Conservation (phyloP, 2,329 filamentous ascomycete genomes). For the Rugonectria rugulosa region DNA sequence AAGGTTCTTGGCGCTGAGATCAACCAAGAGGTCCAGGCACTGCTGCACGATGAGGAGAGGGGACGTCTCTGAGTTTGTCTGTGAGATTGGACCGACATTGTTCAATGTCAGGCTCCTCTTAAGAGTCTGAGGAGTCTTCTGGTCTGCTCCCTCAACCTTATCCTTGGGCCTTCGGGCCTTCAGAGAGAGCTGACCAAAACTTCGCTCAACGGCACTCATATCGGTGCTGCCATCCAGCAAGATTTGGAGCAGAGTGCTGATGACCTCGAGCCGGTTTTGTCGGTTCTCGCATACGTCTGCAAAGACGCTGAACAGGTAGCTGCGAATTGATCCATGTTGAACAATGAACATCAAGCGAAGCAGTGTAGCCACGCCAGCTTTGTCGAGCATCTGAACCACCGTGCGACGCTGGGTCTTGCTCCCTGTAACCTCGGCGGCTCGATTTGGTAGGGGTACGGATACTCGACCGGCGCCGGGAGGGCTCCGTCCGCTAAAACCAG, state of each 20-base stretch:
- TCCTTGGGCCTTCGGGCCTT: conserved; percentile 83
- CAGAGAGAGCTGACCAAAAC: conserved; percentile 90
- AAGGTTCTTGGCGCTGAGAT: conserved; percentile 82
- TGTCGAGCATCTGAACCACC: conserved; percentile 96
- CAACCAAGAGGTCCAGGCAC: conserved; percentile 84
- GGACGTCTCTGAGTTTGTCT: conserved; percentile 84
- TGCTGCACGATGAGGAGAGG: conserved; percentile 96
- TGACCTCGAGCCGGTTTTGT: conserved; percentile 93
- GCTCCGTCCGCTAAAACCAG: conserved; percentile 41
- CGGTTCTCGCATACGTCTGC: conserved; percentile 94
- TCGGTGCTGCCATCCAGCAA: conserved; percentile 95
- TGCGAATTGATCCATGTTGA: conserved; percentile 85
- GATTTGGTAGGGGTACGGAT: conserved; percentile 27
- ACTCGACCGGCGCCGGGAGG: conserved; percentile 36
- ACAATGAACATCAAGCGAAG: conserved; percentile 98
- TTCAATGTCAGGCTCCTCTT: conserved; percentile 74
- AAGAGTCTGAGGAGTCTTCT: conserved; percentile 80
- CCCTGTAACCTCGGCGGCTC: conserved; percentile 52
- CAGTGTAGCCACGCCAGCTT: conserved; percentile 92
- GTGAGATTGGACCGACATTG: conserved; percentile 49
- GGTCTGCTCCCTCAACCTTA: conserved; percentile 62
- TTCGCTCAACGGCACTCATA: conserved; percentile 91
- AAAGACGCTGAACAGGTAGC: conserved; percentile 85
- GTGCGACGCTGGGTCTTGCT: conserved; percentile 78
- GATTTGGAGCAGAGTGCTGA: conserved; percentile 91